Evolutionary conservation across 2,329 filamentous ascomycete species (phyloP).

Genomic region (Scytalidium lignicola): DNA sequence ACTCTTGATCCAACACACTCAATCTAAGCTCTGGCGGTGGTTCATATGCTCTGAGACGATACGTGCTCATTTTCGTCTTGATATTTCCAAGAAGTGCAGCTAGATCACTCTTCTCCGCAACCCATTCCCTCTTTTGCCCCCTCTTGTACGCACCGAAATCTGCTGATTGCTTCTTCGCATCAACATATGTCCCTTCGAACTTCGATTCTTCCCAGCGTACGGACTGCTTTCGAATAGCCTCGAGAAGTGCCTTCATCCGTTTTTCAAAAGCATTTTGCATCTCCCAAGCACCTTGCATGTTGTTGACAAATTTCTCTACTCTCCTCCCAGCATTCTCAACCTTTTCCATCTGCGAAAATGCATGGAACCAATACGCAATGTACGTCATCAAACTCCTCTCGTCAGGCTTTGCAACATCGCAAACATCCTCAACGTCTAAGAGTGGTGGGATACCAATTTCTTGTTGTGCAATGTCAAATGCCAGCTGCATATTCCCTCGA

Average conservation of each 20-base stretch:
- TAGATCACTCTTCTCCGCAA: conserved; percentile 94
- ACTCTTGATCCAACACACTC: conserved; percentile 77
- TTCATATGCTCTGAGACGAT: conserved; percentile 84
- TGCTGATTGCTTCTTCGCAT: conserved; percentile 81
- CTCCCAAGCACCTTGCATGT: conserved; percentile 99
- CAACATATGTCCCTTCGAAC: conserved; percentile 87
- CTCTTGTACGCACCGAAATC: conserved; percentile 88
- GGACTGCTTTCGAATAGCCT: conserved; percentile 67
- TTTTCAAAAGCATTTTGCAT: conserved; percentile 97
- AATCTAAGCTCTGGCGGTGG: conserved; percentile 79
- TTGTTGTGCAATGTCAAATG: conserved; percentile 91
- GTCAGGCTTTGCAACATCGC: conserved; percentile 91
- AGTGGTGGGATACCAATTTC: conserved; percentile 96
- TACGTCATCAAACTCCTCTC: conserved; percentile 98
- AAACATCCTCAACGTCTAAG: conserved; percentile 96
- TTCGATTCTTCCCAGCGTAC: conserved; percentile 71
- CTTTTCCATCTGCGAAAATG: conserved; percentile 97
- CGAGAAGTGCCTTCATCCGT: conserved; percentile 78
- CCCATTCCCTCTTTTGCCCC: conserved; percentile 88
- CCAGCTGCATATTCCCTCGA: conserved; percentile 93
- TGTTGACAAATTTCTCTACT: conserved; percentile 97
- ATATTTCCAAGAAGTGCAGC: conserved; percentile 93
- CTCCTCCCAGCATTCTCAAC: conserved; percentile 95
- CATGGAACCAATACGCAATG: conserved; percentile 99
- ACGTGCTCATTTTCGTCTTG: conserved; percentile 96